These are phyloP conservation scores for Byssoonygena ceratinophila DNA, from an alignment of 2,329 filamentous ascomycete genomes.

Conservation along the genomic window DNA sequence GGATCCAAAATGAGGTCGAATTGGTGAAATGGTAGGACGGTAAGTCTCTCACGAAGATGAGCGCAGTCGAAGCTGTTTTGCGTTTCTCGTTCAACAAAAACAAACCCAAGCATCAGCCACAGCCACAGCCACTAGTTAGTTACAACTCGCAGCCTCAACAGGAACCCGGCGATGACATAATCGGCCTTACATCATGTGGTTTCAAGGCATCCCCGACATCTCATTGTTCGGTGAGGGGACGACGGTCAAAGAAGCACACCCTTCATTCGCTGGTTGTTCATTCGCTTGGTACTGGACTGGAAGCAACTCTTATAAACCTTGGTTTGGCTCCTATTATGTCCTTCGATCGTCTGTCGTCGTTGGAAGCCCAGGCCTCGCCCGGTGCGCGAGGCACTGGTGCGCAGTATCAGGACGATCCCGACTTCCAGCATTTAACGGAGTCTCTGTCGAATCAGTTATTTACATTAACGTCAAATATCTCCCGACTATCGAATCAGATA, in stretches of 20 bases:
- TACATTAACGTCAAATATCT: slow-evolving; percentile 76
- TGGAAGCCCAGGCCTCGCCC: slow-evolving; percentile 67
- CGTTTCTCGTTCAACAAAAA: not conserved
- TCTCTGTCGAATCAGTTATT: slow-evolving; percentile 82
- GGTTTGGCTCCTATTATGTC: slow-evolving; percentile 52
- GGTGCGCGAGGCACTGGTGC: slow-evolving; percentile 59
- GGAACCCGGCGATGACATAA: slow-evolving; percentile 8
- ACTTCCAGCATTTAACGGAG: slow-evolving; percentile 73
- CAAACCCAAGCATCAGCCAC: slow-evolving; percentile 5
- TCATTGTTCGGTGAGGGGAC: not conserved
- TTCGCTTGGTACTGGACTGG: not conserved
- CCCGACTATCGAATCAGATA: slow-evolving; percentile 73
- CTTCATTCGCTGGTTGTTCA: slow-evolving; percentile 3
- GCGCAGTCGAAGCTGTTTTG: not conserved
- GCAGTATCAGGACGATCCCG: slow-evolving; percentile 80
- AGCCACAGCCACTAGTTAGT: too few species aligned
- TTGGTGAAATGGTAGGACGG: not conserved
- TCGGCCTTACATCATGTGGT: slow-evolving; percentile 12
- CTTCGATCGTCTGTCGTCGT: slow-evolving; percentile 72
- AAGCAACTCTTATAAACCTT: not conserved
- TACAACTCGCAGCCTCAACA: too few species aligned
- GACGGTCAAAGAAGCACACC: not conserved
- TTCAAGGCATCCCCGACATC: not conserved
- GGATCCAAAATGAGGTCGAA: not conserved
- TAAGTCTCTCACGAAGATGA: not conserved